Base-by-base conservation (phyloP, 108 stramenopile genomes). In the Conticribra guillardii region DNA sequence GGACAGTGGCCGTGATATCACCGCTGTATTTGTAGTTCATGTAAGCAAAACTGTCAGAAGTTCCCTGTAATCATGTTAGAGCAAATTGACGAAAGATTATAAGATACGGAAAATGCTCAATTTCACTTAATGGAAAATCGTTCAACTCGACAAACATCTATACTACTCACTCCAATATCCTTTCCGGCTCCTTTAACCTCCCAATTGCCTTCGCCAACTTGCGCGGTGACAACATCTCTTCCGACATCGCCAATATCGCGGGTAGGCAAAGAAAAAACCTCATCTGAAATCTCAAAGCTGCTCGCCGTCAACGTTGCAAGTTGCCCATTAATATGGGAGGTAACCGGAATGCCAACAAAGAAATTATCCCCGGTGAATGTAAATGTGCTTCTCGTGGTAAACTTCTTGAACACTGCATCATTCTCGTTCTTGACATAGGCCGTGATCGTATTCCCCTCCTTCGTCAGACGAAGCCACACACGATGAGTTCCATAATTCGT, bases 401-500 rank as follows among this genome's bases (percentile, higher is more conserved):
- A 54, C 60, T 61, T 61, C 26, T 4, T 41, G 30, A 4, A 71
- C 8, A 37, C 49, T 11, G 22, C 11, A 5, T 71, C 60, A 19
- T 24, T 22, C 0, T 52, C 59, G 23, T 27, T 46, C 60, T 62
- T 71, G 52, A 45, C 7, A 33, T 54, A 71, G 19, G 53, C 54
- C 29, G 61, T 72, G 1, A 72, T 53, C 18, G 34, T 63, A 22
- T 45, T 41, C 17, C 71, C 71, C 50, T 55, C 27, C 61, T 62
- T 71, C 19, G 60, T 59, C 53, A 72, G 22, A 16, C 71, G 58
- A 30, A 72, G 71, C 71, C 71, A 72, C 2, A 63, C 60, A 15
- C 53, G 51, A 34, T 46, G 34, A 14, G 67, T 55, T 1, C 29
- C 19, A 9, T 8, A 14, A 5, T 31, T 37, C 19, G 51, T 54